Evolutionary conservation across 208 protist genomes (phyloP).

Genomic region (Leptomonas seymouri): DNA sequence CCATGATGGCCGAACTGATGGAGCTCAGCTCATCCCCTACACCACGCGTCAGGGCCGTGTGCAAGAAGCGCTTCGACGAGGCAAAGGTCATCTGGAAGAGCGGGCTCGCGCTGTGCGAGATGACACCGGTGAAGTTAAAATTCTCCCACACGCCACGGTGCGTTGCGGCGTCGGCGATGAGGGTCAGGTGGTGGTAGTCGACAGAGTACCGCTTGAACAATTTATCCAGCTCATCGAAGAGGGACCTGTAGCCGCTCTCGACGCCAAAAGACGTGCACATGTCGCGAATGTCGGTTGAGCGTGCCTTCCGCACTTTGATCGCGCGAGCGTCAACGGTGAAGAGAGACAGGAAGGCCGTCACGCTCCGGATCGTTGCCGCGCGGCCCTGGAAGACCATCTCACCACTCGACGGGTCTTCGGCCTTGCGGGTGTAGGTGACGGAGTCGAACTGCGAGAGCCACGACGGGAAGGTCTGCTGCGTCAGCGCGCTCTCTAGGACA

Average conservation of each 20-base stretch:
- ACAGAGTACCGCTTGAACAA: slow-evolving; percentile 90
- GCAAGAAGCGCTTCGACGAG: slow-evolving; percentile 83
- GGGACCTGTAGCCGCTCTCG: slow-evolving; percentile 76
- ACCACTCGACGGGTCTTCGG: slow-evolving; percentile 67
- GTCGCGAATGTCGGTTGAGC: slow-evolving; percentile 90
- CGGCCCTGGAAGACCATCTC: slow-evolving; percentile 86
- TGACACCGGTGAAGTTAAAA: slow-evolving; percentile 90
- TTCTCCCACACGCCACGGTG: slow-evolving; percentile 89
- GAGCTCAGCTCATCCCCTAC: slow-evolving; percentile 81
- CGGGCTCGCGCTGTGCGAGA: slow-evolving; percentile 83
- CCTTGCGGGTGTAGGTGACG: slow-evolving; percentile 80
- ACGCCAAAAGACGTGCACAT: slow-evolving; percentile 79
- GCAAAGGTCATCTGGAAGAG: slow-evolving; percentile 94
- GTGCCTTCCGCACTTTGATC: slow-evolving; percentile 65
- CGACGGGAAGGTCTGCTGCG: slow-evolving; percentile 60
- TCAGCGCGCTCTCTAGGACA: slow-evolving; percentile 65
- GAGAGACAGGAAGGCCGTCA: slow-evolving; percentile 76
- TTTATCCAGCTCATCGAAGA: slow-evolving; percentile 88
- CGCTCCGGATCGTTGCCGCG: slow-evolving; percentile 67
- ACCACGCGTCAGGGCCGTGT: slow-evolving; percentile 80
- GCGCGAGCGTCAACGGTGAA: slow-evolving; percentile 71
- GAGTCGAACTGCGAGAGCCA: slow-evolving; percentile 84
- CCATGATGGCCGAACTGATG: slow-evolving; percentile 90
- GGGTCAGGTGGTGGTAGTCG: slow-evolving; percentile 85
- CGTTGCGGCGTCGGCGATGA: slow-evolving; percentile 90